These are phyloP conservation scores for Stevia rebaudiana DNA, from an alignment of 140 eudicot species.

Conservation along the genomic window DNA sequence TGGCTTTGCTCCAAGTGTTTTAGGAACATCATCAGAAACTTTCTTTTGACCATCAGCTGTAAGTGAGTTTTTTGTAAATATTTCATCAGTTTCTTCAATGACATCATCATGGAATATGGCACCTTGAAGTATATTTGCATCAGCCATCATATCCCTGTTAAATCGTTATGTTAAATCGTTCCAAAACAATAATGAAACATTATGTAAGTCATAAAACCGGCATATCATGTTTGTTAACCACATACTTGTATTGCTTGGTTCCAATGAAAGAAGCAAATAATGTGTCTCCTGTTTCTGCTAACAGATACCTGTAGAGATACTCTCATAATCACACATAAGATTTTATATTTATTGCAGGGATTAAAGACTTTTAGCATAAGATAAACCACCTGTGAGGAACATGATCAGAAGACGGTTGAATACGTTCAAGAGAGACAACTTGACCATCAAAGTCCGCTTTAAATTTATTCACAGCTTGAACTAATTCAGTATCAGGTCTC, in stretches of 20 bases:
- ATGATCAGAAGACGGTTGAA: constrained; percentile 95
- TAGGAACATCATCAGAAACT: constrained; percentile 37
- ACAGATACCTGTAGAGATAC: constrained; percentile 52
- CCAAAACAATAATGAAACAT: constrained; percentile 8
- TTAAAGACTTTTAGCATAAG: background rate
- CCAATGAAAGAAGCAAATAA: constrained; percentile 94
- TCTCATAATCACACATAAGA: background rate
- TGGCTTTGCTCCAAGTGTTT: constrained; percentile 45
- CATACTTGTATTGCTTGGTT: constrained; percentile 96
- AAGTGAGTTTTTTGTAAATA: constrained; percentile 28
- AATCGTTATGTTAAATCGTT: constrained; percentile 20
- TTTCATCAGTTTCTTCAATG: constrained; percentile 38
- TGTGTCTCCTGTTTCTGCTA: constrained; percentile 96
- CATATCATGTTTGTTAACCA: background rate
- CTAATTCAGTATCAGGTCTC: constrained; percentile 87
- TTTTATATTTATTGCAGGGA: background rate
- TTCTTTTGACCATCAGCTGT: constrained; percentile 31
- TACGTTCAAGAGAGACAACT: constrained; percentile 78
- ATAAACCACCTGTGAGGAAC: constrained; percentile 81
- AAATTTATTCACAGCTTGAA: constrained; percentile 83
- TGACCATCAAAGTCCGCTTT: constrained; percentile 96
- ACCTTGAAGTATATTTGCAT: constrained; percentile 97
- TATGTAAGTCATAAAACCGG: constrained; percentile 2
- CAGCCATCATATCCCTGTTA: constrained; percentile 95
- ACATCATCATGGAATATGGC: constrained; percentile 86